Evolutionary conservation across 2,329 filamentous ascomycete species (phyloP).

Genomic region (Fusarium robinianum): DNA sequence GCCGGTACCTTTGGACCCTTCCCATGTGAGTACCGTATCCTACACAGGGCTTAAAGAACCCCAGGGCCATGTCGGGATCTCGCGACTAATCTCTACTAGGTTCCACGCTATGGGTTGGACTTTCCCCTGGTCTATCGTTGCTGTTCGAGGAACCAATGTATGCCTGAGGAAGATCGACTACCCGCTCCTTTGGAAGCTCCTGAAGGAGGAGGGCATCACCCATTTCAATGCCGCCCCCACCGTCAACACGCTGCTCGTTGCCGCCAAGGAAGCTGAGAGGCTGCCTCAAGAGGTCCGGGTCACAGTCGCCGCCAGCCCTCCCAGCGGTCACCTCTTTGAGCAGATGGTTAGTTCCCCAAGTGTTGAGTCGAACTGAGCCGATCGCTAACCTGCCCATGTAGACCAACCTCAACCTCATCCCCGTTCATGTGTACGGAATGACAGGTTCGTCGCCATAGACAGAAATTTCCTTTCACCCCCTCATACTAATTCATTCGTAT

Average conservation of each 20-base stretch:
- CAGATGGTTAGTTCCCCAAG: constrained; percentile 68
- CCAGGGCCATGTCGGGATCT: too few relatives aligned
- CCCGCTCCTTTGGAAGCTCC: constrained; percentile 83
- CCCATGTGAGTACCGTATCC: constrained; percentile 72
- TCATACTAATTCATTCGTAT: background rate
- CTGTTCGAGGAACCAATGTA: constrained; percentile 91
- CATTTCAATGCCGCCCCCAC: constrained; percentile 97
- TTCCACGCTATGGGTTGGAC: constrained; percentile 79
- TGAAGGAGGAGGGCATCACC: constrained; percentile 85
- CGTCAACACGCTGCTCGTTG: constrained; percentile 91
- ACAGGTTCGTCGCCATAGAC: constrained; percentile 46
- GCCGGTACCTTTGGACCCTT: constrained; percentile 87
- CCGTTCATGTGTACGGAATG: constrained; percentile 91
- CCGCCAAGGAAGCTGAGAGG: constrained; percentile 71
- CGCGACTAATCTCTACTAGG: constrained; percentile 39
- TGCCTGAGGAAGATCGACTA: constrained; percentile 96
- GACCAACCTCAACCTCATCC: constrained; percentile 74
- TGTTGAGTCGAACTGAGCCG: background rate
- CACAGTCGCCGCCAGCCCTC: constrained; percentile 90
- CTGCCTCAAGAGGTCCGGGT: constrained; percentile 77
- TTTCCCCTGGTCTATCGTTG: constrained; percentile 91
- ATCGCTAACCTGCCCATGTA: constrained; percentile 26
- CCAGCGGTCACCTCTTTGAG: constrained; percentile 87
- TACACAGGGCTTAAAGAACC: too few relatives aligned
- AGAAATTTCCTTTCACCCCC: background rate